Conservation (phyloP, 371 early-diverging fungal species). For the Zancudomyces culisetae region DNA sequence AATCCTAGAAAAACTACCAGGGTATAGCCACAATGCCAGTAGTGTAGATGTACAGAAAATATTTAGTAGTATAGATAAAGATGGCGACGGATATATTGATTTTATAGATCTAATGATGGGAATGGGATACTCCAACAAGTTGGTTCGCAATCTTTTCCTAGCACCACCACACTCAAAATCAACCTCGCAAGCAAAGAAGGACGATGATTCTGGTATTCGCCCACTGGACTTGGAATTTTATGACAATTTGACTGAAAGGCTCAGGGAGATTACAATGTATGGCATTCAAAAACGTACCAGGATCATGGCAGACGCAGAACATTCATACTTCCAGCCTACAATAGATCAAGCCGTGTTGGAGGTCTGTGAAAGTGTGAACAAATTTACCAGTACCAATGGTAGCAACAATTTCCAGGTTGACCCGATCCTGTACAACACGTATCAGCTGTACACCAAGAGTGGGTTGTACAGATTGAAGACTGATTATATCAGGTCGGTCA, state of each 20-base stretch:
- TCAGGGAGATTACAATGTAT: conserved; percentile 39
- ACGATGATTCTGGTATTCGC: background rate
- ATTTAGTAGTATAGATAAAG: conserved; percentile 28
- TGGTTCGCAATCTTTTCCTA: conserved; percentile 14
- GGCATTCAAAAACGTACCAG: conserved; percentile 43
- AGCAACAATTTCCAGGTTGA: conserved; percentile 4
- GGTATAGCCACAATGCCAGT: conserved; percentile 7
- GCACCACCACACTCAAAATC: background rate
- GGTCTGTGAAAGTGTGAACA: conserved; percentile 47
- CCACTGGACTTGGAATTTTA: conserved; percentile 46
- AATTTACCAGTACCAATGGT: conserved; percentile 14
- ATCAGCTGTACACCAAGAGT: conserved; percentile 86
- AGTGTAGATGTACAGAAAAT: background rate
- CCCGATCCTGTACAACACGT: conserved; percentile 74
- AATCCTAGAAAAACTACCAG: conserved; percentile 14
- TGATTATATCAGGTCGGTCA: conserved; percentile 46
- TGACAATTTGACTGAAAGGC: conserved; percentile 39
- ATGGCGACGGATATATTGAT: conserved; percentile 33
- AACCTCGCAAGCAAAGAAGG: background rate
- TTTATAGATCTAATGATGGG: conserved; percentile 37
- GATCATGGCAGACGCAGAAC: conserved; percentile 87
- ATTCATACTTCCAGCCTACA: conserved; percentile 79
- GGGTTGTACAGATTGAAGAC: conserved; percentile 37
- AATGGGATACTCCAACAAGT: conserved; percentile 33
- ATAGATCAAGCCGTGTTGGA: conserved; percentile 67